Conservation (phyloP, 2,329 filamentous ascomycete genomes). For the Xylaria sp. region DNA sequence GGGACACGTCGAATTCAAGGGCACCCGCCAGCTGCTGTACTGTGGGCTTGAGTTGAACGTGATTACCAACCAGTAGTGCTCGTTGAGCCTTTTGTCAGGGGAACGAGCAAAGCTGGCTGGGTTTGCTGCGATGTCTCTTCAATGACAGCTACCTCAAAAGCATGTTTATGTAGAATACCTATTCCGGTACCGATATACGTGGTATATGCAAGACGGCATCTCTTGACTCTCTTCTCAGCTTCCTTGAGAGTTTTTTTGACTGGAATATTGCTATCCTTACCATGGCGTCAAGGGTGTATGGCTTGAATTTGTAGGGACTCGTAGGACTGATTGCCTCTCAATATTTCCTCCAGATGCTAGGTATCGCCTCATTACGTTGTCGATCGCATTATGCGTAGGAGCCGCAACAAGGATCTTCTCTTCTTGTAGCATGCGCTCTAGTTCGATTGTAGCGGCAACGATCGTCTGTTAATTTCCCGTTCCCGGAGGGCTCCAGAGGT, state of each 20-base stretch:
- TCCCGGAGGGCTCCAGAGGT: conserved; percentile 25
- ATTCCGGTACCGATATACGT: conserved; percentile 27
- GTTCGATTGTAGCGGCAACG: conserved; percentile 23
- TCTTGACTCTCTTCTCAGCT: conserved; percentile 22
- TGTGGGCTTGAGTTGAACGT: conserved; percentile 26
- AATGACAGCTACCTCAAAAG: conserved; percentile 29
- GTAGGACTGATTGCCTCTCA: conserved; percentile 13
- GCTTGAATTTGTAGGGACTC: conserved; percentile 24
- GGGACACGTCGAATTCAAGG: conserved; percentile 24
- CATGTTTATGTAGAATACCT: conserved; percentile 23
- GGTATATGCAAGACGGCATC: conserved; percentile 19
- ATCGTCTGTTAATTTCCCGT: conserved; percentile 29
- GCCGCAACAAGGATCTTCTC: conserved; percentile 26
- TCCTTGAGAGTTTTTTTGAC: conserved; percentile 18
- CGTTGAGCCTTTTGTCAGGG: conserved; percentile 28
- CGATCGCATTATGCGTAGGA: conserved; percentile 30
- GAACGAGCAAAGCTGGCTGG: conserved; percentile 26
- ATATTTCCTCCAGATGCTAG: neutral
- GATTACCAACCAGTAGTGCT: conserved; percentile 26
- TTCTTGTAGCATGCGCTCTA: conserved; percentile 8
- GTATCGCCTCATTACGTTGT: conserved; percentile 29
- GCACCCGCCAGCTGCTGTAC: conserved; percentile 25
- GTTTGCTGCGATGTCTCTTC: conserved; percentile 31
- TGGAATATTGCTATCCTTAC: conserved; percentile 21
- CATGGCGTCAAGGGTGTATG: conserved; percentile 29